Conservation (phyloP, 1,139 yeast species). For the Scheffersomyces lignicola region DNA sequence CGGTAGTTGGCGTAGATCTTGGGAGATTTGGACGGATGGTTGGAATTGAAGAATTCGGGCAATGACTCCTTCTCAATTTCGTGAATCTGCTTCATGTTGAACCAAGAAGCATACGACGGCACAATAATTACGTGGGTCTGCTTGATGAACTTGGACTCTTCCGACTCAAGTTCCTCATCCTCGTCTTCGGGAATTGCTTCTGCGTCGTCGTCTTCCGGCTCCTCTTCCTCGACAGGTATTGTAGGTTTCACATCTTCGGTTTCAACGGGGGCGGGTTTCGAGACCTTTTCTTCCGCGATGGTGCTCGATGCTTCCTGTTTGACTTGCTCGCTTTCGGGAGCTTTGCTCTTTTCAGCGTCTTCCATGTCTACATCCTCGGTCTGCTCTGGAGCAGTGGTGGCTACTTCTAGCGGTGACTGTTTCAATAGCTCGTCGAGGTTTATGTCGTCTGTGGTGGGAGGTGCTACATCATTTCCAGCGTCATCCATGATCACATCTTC, state of each 20-base stretch:
- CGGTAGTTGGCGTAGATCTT: slow-evolving; percentile 84
- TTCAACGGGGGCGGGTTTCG: slow-evolving; percentile 9
- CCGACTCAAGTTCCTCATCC: slow-evolving; percentile 40
- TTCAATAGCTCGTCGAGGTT: neutral
- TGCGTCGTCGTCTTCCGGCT: slow-evolving; percentile 23
- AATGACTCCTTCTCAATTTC: slow-evolving; percentile 65
- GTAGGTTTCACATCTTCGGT: slow-evolving; percentile 23
- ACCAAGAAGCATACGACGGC: slow-evolving; percentile 95
- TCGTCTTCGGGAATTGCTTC: slow-evolving; percentile 35
- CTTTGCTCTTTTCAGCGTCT: neutral
- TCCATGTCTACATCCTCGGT: slow-evolving; percentile 3
- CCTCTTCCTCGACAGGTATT: slow-evolving; percentile 12
- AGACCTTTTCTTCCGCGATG: neutral
- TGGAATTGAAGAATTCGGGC: slow-evolving; percentile 84
- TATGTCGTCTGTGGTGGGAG: neutral
- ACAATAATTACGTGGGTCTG: slow-evolving; percentile 90
- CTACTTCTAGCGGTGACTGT: slow-evolving; percentile 1
- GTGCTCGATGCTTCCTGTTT: slow-evolving; percentile 2
- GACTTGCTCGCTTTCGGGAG: neutral
- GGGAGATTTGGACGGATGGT: slow-evolving; percentile 83
- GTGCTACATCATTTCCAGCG: neutral
- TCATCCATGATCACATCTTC: neutral
- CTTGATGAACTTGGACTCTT: slow-evolving; percentile 26
- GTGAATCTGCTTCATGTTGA: slow-evolving; percentile 70
- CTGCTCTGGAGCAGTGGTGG: neutral